Evolutionary conservation across 257 asterid species (phyloP).

Genomic region (Ophiorrhiza pumila): DNA sequence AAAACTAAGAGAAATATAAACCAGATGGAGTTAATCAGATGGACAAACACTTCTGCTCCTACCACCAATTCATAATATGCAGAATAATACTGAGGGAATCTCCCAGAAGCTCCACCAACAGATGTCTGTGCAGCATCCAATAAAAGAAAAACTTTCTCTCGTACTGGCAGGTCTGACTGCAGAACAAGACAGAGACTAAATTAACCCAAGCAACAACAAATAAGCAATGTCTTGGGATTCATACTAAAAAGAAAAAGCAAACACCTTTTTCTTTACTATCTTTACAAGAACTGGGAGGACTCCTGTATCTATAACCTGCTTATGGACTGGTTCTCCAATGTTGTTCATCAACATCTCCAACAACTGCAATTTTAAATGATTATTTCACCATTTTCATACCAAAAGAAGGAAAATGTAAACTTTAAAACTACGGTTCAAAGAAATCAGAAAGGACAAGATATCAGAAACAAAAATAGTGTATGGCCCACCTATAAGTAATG

Average conservation of each 20-base stretch:
- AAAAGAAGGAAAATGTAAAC: slow-evolving; percentile 15
- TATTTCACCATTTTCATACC: slow-evolving; percentile 16
- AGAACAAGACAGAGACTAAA: slow-evolving; percentile 11
- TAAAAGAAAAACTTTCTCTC: slow-evolving; percentile 85
- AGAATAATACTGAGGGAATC: slow-evolving; percentile 85
- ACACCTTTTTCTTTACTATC: slow-evolving; percentile 91
- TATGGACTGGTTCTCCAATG: slow-evolving; percentile 87
- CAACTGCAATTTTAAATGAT: slow-evolving; percentile 48
- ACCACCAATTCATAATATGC: slow-evolving; percentile 97
- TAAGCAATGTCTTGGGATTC: slow-evolving; percentile 4
- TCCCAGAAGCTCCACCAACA: slow-evolving; percentile 92
- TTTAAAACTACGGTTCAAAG: slow-evolving; percentile 12
- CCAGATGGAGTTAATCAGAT: not conserved
- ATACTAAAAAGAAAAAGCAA: not conserved
- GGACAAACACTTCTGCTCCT: slow-evolving; percentile 24
- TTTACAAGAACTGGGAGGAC: slow-evolving; percentile 77
- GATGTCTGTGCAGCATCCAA: slow-evolving; percentile 97
- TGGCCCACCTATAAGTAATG: no score
- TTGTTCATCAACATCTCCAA: slow-evolving; percentile 96
- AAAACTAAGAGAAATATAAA: not conserved
- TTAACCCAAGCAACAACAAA: slow-evolving; percentile 10
- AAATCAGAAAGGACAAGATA: slow-evolving; percentile 1
- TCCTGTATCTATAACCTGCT: slow-evolving; percentile 80
- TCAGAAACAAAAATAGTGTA: not conserved
- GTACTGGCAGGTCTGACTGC: slow-evolving; percentile 75